Evolutionary conservation across 768 basidiomycete genomes (phyloP).

Genomic region (Tricholoma sp.): DNA sequence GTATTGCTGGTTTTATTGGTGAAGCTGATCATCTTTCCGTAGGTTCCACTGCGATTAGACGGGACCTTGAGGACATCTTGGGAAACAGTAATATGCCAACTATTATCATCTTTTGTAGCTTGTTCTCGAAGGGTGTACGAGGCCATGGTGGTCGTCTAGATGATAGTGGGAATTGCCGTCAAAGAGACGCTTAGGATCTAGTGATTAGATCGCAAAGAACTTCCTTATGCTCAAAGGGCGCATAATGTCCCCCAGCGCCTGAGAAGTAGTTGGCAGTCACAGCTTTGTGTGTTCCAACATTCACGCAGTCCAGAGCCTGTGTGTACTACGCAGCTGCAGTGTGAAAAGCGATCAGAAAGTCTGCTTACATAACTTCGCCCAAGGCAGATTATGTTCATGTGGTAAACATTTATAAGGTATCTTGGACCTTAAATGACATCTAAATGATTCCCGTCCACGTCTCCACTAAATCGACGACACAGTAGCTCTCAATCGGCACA

Average conservation of each 20-base stretch:
- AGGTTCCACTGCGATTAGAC: conserved; percentile 19
- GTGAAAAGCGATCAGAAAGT: too few relatives aligned
- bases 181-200: conserved; percentile 10
- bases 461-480: conserved; percentile 79
- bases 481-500: conserved; percentile 81
- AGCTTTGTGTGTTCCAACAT: neutral
- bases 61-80: conserved; percentile 21
- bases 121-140: conserved; percentile 33
- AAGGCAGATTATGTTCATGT: too few relatives aligned
- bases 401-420: too few relatives aligned
- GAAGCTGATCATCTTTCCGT: conserved; percentile 52
- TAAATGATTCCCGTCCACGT: conserved; percentile 64
- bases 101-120: conserved; percentile 43
- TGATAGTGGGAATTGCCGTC: conserved; percentile 5
- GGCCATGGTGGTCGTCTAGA: conserved; percentile 25
- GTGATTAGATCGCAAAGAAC: conserved; percentile 6
- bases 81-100: conserved; percentile 45
- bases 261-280: neutral
- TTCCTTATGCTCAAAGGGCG: conserved; percentile 6
- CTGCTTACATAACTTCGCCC: too few relatives aligned
- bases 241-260: neutral
- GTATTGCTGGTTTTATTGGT: conserved; percentile 35
- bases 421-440: too few relatives aligned
- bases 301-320: too few relatives aligned
- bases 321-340: too few relatives aligned